Evolutionary conservation across 139 green algal species (phyloP), one percentile per base, ranked within the genome.

Genomic region (Chlamydomonas sphaeroides): DNA sequence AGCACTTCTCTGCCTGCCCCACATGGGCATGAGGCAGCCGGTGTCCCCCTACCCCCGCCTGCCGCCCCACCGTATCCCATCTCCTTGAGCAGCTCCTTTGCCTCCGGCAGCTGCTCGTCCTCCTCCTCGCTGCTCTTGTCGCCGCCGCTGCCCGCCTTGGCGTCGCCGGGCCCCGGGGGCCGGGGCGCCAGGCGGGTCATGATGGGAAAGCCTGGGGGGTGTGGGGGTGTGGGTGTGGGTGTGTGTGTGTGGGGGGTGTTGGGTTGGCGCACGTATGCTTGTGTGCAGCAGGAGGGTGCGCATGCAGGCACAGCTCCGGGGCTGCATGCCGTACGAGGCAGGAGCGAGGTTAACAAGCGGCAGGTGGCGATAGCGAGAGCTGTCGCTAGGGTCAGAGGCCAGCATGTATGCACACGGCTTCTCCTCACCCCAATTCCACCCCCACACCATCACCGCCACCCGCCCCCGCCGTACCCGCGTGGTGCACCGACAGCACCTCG

Each of bases 1-100:
- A n/a, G n/a, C n/a, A n/a, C n/a, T n/a, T n/a, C n/a, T n/a, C n/a
- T n/a, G n/a, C n/a, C n/a, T n/a, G n/a, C n/a, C n/a, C n/a, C n/a
- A n/a, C n/a, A n/a, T n/a, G n/a, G n/a, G n/a, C n/a, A n/a, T n/a
- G n/a, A n/a, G n/a, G n/a, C n/a, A n/a, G n/a, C n/a, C n/a, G n/a
- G n/a, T n/a, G n/a, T n/a, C n/a, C n/a, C n/a, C n/a, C n/a, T n/a
- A 17, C 36, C 33, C 65, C 65, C 36, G 28, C 65, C 66, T 28
- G 18, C 10, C 26, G 45, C 14, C 62, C 41, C 41, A 74, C 77
- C 49, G 1, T 18, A 26, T 48, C 77, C 77, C 63, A 84, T 53
- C 45, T 84, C 77, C 65, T 48, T 32, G 5, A 84, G 65, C 8
- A 84, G 77, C 65, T 84, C 65, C 65, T 84, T 84, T 17, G 77